Percentiles rank a stretch among this genome's conserved stretches.
phyloP scores from a whole-genome alignment of 306 rosid species.

The Prunus davidiana region DNA sequence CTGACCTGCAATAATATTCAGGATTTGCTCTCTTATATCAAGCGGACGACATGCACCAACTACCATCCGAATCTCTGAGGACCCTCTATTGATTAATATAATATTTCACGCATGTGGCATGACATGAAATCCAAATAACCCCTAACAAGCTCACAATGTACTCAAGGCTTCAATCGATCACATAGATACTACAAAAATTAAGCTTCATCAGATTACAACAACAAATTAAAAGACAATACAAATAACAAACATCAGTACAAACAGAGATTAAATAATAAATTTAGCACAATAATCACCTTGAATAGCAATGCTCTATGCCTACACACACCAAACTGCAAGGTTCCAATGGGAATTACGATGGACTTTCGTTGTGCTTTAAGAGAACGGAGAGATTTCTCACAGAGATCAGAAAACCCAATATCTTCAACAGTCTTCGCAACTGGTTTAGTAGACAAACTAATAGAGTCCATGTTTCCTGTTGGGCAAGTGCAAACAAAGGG shows the following conservation, averaged over 20 bases:
- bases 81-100: constrained; percentile 60
- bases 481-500: constrained; percentile 98
- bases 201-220: constrained; percentile 28
- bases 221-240: neutral
- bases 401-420: constrained; percentile 56
- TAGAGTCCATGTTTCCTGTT: constrained; percentile 53
- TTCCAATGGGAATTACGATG: constrained; percentile 74
- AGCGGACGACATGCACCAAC: constrained; percentile 96
- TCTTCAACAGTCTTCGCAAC: constrained; percentile 45
- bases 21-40: constrained; percentile 79
- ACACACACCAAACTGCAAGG: constrained; percentile 88
- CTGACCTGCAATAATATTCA: constrained; percentile 80
- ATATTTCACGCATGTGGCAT: constrained; percentile 88
- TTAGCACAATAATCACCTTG: constrained; percentile 55
- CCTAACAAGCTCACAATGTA: constrained; percentile 94
- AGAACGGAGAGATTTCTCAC: constrained; percentile 60
- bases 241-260: constrained; percentile 9
- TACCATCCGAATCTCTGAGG: constrained; percentile 69
- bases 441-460: constrained; percentile 33
- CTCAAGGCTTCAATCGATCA: constrained; percentile 80
- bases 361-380: constrained; percentile 65
- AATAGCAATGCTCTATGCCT: constrained; percentile 91
- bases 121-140: constrained; percentile 84
- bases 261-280: neutral
- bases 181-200: constrained; percentile 68